Evolutionary conservation across 1,139 yeast genomes (phyloP).

Genomic region (Scheffersomyces parashehatae): DNA sequence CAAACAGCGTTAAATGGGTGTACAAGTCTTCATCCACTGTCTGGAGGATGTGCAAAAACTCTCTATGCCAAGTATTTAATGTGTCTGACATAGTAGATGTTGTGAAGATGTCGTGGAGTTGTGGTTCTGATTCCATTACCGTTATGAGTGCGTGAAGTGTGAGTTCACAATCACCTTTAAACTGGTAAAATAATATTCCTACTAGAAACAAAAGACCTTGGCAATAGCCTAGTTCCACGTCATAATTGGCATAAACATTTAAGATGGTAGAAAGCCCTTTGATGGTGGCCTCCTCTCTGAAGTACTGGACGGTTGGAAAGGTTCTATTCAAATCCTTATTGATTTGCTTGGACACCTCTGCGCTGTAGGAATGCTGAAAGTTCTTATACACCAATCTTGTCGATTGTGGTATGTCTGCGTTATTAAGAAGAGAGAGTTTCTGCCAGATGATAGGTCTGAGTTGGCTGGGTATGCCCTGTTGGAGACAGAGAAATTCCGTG

Average conservation of each 20-base stretch:
- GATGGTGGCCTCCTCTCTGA: slow-evolving; percentile 46
- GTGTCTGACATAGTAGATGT: slow-evolving; percentile 58
- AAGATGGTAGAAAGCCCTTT: slow-evolving; percentile 54
- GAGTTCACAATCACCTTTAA: slow-evolving; percentile 43
- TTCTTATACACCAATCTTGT: slow-evolving; percentile 36
- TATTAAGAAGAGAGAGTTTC: slow-evolving; percentile 33
- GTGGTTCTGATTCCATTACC: slow-evolving; percentile 61
- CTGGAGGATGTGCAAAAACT: slow-evolving; percentile 50
- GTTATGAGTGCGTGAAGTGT: slow-evolving; percentile 59
- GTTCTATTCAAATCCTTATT: slow-evolving; percentile 64
- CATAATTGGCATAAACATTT: slow-evolving; percentile 68
- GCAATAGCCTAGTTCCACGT: slow-evolving; percentile 70
- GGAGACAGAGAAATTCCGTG: slow-evolving; percentile 41
- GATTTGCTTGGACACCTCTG: slow-evolving; percentile 52
- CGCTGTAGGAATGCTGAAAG: slow-evolving; percentile 46
- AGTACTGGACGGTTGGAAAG: slow-evolving; percentile 58
- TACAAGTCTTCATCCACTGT: slow-evolving; percentile 43
- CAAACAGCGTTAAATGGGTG: slow-evolving; percentile 43
- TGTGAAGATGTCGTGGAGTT: slow-evolving; percentile 58
- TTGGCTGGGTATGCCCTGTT: slow-evolving; percentile 44
- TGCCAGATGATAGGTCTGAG: slow-evolving; percentile 41
- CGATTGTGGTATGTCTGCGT: slow-evolving; percentile 35
- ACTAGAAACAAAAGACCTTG: slow-evolving; percentile 70
- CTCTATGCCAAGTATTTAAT: slow-evolving; percentile 52
- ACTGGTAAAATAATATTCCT: slow-evolving; percentile 59